phyloP scores from a whole-genome alignment of 495 filamentous ascomycete species.

The Penicillium bialowiezense region DNA sequence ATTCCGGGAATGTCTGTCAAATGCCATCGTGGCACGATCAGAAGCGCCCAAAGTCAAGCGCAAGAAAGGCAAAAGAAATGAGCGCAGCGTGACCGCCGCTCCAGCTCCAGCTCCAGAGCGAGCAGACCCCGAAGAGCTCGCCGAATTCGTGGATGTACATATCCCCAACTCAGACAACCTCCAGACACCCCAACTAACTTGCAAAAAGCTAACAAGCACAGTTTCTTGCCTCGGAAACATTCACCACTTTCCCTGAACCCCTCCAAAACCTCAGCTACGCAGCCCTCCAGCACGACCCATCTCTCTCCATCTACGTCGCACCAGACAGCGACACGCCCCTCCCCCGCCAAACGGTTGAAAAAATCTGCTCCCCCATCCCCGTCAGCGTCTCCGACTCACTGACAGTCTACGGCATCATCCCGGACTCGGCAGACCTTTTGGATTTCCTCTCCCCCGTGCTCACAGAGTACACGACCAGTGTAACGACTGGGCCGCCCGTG shows the following conservation, averaged over 20 bases:
- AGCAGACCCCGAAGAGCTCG: constrained; percentile 62
- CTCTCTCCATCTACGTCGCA: constrained; percentile 52
- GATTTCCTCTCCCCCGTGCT: constrained; percentile 63
- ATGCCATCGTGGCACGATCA: constrained; percentile 54
- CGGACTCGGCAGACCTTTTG: constrained; percentile 35
- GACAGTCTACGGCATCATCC: constrained; percentile 56
- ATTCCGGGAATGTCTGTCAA: constrained; percentile 67
- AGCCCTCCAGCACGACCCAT: constrained; percentile 43
- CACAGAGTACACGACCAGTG: constrained; percentile 52
- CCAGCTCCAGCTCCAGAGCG: constrained; percentile 14
- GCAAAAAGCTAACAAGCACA: constrained; percentile 27
- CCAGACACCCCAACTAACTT: not conserved
- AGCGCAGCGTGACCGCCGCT: constrained; percentile 17
- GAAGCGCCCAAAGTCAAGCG: constrained; percentile 41
- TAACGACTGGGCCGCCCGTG: constrained; percentile 58
- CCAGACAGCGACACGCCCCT: constrained; percentile 39
- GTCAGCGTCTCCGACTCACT: constrained; percentile 57
- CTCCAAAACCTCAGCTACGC: constrained; percentile 63
- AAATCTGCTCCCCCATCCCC: constrained; percentile 45
- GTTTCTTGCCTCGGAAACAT: constrained; percentile 71
- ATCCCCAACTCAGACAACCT: not conserved
- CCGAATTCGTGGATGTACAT: constrained; percentile 67
- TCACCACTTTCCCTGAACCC: constrained; percentile 55
- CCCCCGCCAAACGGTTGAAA: constrained; percentile 36
- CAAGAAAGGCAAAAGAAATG: constrained; percentile 34